Base-by-base conservation (phyloP, 2,329 filamentous ascomycete genomes). In the Fusarium sororula region DNA sequence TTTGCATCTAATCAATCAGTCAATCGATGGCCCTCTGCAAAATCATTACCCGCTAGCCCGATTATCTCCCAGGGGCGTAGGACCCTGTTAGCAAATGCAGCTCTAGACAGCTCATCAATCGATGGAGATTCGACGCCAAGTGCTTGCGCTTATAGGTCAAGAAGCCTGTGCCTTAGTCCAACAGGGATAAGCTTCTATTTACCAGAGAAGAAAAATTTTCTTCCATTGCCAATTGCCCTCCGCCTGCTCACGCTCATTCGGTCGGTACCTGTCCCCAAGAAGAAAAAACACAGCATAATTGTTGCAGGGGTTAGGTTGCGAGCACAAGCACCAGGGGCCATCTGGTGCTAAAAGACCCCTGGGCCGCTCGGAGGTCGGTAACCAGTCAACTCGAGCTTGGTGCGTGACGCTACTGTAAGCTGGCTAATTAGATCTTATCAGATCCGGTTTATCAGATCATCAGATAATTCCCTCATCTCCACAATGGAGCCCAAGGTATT, bases 371-470 rank as follows among this genome's bases (percentile, higher is more conserved):
- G 60, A 51, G 47, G 73, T 66, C 68, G 72, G 72, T 72, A 74
- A 74, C 72, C 72, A 74, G 72, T 74, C 68, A 74, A 67, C 72
- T 74, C 47, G 51, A 68, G 72, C 47, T 53, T 73, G 71, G 68
- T 69, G 68, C 38, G 58, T 48, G 66, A 54, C 72, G 72, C 72
- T 75, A 75, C 72, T 75, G 61, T 63, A 63, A 61, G 48, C 68
- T 63, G 66, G 66, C 66, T 74, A 70, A 68, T 76, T 77, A 77
- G 79, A 83, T 83, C 80, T 83, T 83, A 82, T 83, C 81, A 78
- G 81, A 83, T 83, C 80, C 81, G 77, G 80, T 85, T 87, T 87
- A 88, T 87, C 86, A 85, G 86, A 88, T 88, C 81, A 87, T 87
- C 85, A 85, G 85, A 87, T 87, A 85, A 83, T 81, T 82, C 80